These are phyloP conservation scores for Tricholomella constricta DNA, from an alignment of 768 basidiomycete species.

Conservation along the genomic window DNA sequence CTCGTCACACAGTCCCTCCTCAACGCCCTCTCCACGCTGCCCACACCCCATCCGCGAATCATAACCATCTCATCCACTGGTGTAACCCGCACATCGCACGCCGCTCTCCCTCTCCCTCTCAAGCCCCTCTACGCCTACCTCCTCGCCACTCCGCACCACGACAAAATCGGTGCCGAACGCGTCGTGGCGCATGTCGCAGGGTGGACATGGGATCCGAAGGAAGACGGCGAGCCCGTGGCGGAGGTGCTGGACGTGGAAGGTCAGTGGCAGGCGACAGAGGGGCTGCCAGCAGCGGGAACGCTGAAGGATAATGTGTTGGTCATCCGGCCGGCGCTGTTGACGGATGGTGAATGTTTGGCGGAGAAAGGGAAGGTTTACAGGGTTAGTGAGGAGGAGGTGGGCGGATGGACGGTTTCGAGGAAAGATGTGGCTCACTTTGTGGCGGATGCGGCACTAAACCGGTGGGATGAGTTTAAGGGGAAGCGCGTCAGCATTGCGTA, in stretches of 20 bases:
- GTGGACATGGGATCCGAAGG: slow-evolving; percentile 46
- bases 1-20: slow-evolving; percentile 60
- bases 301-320: slow-evolving; percentile 46
- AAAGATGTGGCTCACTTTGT: slow-evolving; percentile 69
- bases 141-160: slow-evolving; percentile 49
- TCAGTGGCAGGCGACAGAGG: slow-evolving; percentile 44
- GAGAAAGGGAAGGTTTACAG: slow-evolving; percentile 43
- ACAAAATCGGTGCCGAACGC: slow-evolving; percentile 65
- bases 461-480: slow-evolving; percentile 57
- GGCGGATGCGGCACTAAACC: slow-evolving; percentile 42
- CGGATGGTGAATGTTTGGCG: slow-evolving; percentile 52
- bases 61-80: slow-evolving; percentile 58
- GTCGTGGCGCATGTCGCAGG: slow-evolving; percentile 49
- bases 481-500: slow-evolving; percentile 44
- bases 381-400: slow-evolving; percentile 43
- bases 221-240: slow-evolving; percentile 38
- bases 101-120: slow-evolving; percentile 46
- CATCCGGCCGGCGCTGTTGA: slow-evolving; percentile 59
- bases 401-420: slow-evolving; percentile 57
- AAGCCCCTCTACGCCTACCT: slow-evolving; percentile 51
- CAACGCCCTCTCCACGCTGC: slow-evolving; percentile 58
- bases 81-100: slow-evolving; percentile 45
- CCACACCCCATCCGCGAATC: slow-evolving; percentile 44
- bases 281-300: slow-evolving; percentile 44
- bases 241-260: slow-evolving; percentile 43